phyloP scores from a whole-genome alignment of 352 stramenopile species.

The Pythium biforme region DNA sequence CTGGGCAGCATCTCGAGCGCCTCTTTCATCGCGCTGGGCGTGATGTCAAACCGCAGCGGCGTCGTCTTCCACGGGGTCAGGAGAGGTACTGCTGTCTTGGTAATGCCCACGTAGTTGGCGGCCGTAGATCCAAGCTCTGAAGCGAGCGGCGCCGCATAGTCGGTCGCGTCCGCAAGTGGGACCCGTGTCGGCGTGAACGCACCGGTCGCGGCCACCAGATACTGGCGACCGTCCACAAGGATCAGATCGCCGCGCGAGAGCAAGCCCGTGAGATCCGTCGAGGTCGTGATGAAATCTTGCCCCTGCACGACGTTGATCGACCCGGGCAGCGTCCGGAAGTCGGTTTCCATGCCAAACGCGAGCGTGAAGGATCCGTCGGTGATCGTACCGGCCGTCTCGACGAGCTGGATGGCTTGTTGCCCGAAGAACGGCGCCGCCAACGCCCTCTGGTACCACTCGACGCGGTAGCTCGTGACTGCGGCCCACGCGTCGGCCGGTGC shows the following conservation, averaged over 20 bases:
- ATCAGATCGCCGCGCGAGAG: conserved; percentile 84
- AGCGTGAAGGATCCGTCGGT: conserved; percentile 61
- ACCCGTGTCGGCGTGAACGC: conserved; percentile 74
- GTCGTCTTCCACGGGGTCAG: conserved; percentile 63
- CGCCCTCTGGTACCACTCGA: conserved; percentile 78
- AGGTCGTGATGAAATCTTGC: conserved; percentile 71
- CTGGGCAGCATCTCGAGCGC: conserved; percentile 89
- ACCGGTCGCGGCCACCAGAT: conserved; percentile 70
- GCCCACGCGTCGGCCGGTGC: conserved; percentile 29
- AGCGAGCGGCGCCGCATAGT: conserved; percentile 24
- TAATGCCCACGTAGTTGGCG: conserved; percentile 49
- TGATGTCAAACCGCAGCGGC: conserved; percentile 52
- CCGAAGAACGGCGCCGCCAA: conserved; percentile 59
- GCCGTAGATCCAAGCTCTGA: conserved; percentile 29
- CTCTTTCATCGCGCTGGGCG: conserved; percentile 54
- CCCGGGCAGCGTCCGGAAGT: conserved; percentile 48
- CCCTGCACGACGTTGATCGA: conserved; percentile 52
- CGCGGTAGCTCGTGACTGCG: conserved; percentile 37
- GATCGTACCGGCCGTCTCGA: conserved; percentile 53
- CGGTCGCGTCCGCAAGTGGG: conserved; percentile 44
- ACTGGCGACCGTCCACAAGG: conserved; percentile 62
- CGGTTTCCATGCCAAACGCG: conserved; percentile 35
- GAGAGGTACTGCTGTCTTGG: conserved; percentile 34
- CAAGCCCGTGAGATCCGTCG: conserved; percentile 84
- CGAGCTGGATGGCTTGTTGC: conserved; percentile 42